Conservation (phyloP, 1,139 yeast genomes). For the Groenewaldozyma sp. region DNA sequence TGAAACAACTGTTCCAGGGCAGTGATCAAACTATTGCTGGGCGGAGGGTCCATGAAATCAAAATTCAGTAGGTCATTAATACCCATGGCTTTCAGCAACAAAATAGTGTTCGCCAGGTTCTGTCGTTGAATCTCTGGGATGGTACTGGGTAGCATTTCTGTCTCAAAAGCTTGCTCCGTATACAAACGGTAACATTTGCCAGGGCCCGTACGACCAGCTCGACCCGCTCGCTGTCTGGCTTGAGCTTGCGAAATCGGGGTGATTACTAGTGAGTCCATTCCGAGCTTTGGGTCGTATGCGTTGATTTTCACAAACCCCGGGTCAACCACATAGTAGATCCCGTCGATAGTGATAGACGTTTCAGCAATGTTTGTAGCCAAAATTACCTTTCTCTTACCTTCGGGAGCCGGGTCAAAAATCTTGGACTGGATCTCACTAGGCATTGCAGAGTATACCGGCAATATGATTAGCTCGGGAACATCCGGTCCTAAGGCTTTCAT, state of each 20-base stretch:
- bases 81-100: conserved; percentile 94
- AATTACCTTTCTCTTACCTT: conserved; percentile 60
- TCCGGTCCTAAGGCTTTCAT: conserved; percentile 54
- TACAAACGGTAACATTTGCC: conserved; percentile 71
- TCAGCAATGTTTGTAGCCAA: conserved; percentile 78
- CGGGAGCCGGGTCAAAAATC: conserved; percentile 69
- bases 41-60: conserved; percentile 84
- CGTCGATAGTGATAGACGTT: conserved; percentile 74
- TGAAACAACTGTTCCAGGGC: conserved; percentile 76
- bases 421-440: conserved; percentile 67
- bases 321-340: conserved; percentile 65
- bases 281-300: conserved; percentile 65
- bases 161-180: conserved; percentile 55
- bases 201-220: conserved; percentile 85
- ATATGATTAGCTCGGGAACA: conserved; percentile 56
- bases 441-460: conserved; percentile 81
- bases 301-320: conserved; percentile 76
- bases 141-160: conserved; percentile 77
- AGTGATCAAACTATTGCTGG: conserved; percentile 58
- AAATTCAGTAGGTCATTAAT: conserved; percentile 74
- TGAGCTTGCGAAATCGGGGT: conserved; percentile 76
- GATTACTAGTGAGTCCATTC: conserved; percentile 68
- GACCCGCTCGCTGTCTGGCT: conserved; percentile 73
- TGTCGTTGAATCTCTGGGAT: conserved; percentile 92
- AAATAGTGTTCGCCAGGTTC: conserved; percentile 72